A percentile compares a stretch with the other conserved stretches of the same genome.
Conservation (phyloP, 331 rosid species). For the Prunus yedoensis region DNA sequence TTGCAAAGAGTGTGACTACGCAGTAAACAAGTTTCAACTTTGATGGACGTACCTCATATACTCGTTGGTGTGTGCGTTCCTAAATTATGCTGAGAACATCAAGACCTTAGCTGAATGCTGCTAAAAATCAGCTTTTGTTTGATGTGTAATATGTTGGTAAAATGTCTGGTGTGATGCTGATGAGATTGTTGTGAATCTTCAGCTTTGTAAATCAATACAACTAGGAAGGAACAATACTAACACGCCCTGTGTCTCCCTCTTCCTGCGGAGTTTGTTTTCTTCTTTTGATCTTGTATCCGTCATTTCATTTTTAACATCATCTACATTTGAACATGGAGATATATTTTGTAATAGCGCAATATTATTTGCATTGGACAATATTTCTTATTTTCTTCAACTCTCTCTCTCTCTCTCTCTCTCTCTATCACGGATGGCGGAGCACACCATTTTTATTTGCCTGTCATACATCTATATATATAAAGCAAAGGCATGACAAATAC, state of each 20-base stretch:
- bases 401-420: no score
- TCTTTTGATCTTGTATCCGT: neutral
- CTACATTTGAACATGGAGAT: no score
- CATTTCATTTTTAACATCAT: no score
- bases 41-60: neutral
- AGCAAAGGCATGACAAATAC: no score
- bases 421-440: no score
- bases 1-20: slow-evolving; percentile 97
- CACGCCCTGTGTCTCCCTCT: neutral
- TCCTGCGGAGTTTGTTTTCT: neutral
- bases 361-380: no score
- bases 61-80: neutral
- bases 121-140: neutral
- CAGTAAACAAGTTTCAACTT: slow-evolving; percentile 32
- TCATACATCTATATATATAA: no score
- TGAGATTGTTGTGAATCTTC: neutral
- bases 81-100: neutral
- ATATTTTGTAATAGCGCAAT: no score
- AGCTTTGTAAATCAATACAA: slow-evolving; percentile 16
- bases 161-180: neutral
- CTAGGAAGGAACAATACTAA: slow-evolving; percentile 1
- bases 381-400: no score
- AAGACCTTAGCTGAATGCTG: neutral
- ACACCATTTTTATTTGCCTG: no score
- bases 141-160: slow-evolving; percentile 1